phyloP scores from a whole-genome alignment of 2,329 filamentous ascomycete species.

The Trichoderma afroharzianum region DNA sequence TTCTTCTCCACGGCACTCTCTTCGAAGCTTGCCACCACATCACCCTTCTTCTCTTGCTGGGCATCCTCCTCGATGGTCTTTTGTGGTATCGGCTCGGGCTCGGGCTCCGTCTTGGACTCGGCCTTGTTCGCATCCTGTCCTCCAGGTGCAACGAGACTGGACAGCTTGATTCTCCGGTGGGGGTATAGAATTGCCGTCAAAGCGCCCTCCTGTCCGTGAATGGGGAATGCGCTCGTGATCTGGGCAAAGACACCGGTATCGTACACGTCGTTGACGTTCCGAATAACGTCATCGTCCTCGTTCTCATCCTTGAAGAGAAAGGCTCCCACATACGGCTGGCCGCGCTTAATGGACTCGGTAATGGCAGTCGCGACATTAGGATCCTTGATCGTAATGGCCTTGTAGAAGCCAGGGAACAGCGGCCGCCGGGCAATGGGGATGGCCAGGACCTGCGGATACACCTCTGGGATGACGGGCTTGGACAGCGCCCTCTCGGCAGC shows the following conservation, averaged over 20 bases:
- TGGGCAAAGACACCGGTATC: slow-evolving; percentile 97
- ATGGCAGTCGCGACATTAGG: slow-evolving; percentile 88
- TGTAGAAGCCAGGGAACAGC: slow-evolving; percentile 96
- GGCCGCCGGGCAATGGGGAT: slow-evolving; percentile 93
- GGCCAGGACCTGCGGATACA: slow-evolving; percentile 96
- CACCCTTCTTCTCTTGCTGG: slow-evolving; percentile 70
- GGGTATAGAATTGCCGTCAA: slow-evolving; percentile 94
- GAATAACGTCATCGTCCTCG: slow-evolving; percentile 89
- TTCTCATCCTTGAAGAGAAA: slow-evolving; percentile 97
- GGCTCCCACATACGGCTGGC: slow-evolving; percentile 94
- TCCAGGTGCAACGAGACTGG: slow-evolving; percentile 70
- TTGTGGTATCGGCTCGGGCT: slow-evolving; percentile 57
- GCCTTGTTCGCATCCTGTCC: slow-evolving; percentile 49
- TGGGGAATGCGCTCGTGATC: slow-evolving; percentile 92
- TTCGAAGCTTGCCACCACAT: slow-evolving; percentile 96
- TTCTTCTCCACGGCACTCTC: slow-evolving; percentile 67
- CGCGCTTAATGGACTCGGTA: slow-evolving; percentile 92
- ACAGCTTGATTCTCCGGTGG: slow-evolving; percentile 89
- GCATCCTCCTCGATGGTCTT: slow-evolving; percentile 52
- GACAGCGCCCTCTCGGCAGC: slow-evolving; percentile 71
- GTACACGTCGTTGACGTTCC: slow-evolving; percentile 85
- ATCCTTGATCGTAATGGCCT: slow-evolving; percentile 94
- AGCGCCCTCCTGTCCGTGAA: slow-evolving; percentile 77
- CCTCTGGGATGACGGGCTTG: slow-evolving; percentile 86
- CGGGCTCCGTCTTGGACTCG: slow-evolving; percentile 46